These are phyloP conservation scores for Isabelozyma rhagii DNA, from an alignment of 805 yeast species.

Conservation along the genomic window DNA sequence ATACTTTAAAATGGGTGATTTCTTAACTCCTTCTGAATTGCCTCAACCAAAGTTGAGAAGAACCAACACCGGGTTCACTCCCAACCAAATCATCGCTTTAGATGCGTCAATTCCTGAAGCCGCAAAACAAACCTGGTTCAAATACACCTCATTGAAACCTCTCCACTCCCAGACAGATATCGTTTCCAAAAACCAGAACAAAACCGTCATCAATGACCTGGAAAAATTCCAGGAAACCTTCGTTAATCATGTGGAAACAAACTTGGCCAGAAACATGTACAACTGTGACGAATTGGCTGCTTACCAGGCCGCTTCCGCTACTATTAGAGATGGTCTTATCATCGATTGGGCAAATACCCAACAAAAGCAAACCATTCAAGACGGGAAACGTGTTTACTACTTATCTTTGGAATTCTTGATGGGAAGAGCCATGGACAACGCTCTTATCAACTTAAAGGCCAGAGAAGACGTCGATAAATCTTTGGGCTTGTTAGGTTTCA, in stretches of 20 bases:
- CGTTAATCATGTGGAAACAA: conserved; percentile 84
- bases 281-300: conserved; percentile 93
- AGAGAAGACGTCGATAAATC: conserved; percentile 52
- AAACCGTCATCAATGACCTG: conserved; percentile 24
- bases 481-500: conserved; percentile 74
- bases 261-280: conserved; percentile 86
- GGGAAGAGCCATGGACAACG: conserved; percentile 96
- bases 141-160: conserved; percentile 49
- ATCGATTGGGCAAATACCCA: conserved; percentile 93
- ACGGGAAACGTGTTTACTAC: conserved; percentile 83
- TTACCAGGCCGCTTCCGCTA: conserved; percentile 79
- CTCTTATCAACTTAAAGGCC: conserved; percentile 74
- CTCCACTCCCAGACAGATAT: conserved; percentile 10
- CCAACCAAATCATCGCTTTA: conserved; percentile 79
- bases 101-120: conserved; percentile 79
- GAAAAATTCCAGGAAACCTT: conserved; percentile 66
- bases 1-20: conserved; percentile 27
- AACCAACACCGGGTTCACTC: conserved; percentile 86
- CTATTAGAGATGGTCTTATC: conserved; percentile 75
- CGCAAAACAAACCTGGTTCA: conserved; percentile 76
- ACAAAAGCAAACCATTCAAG: conserved; percentile 79
- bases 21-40: conserved; percentile 33
- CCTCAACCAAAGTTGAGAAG: conserved; percentile 55
- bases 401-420: conserved; percentile 83
- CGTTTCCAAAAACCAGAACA: conserved; percentile 8